Evolutionary conservation across 768 basidiomycete species (phyloP).

Genomic region (Dioszegia hungarica): DNA sequence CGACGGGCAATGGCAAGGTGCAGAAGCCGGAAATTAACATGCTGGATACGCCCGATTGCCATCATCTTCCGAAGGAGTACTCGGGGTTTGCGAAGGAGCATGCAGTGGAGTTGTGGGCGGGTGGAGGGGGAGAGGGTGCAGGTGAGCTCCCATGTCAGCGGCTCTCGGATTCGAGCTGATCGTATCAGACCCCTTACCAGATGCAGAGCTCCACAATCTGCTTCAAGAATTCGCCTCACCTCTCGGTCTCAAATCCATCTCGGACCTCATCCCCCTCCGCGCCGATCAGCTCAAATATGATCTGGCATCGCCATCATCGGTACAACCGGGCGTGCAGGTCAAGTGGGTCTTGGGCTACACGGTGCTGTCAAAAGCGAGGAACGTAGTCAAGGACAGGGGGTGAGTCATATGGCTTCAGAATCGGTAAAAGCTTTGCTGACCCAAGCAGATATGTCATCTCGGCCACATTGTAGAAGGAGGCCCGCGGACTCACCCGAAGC

Average conservation of each 20-base stretch:
- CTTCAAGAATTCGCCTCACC: constrained; percentile 38
- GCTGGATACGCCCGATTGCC: constrained; percentile 48
- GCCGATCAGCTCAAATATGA: constrained; percentile 29
- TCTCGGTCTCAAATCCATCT: constrained; percentile 5
- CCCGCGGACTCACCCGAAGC: too few species aligned
- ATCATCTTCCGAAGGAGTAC: constrained; percentile 42
- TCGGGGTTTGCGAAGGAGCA: constrained; percentile 31
- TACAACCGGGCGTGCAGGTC: constrained; percentile 25
- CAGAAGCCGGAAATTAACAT: constrained; percentile 29
- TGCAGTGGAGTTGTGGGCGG: constrained; percentile 45
- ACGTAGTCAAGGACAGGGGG: constrained; percentile 46
- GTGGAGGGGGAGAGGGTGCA: constrained; percentile 45
- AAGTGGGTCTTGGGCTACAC: constrained; percentile 48
- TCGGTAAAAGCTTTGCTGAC: not conserved
- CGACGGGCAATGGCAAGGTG: not conserved
- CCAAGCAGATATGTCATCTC: constrained; percentile 3
- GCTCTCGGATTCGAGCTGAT: not conserved
- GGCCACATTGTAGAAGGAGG: not conserved
- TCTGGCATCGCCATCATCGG: not conserved
- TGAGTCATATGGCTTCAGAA: constrained; percentile 14
- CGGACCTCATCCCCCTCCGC: constrained; percentile 16
- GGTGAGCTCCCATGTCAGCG: constrained; percentile 27
- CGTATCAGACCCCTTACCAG: constrained; percentile 40
- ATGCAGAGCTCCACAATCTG: constrained; percentile 43
- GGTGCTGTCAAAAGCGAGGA: constrained; percentile 40